Percentiles rank a stretch among this genome's conserved stretches.
These are phyloP conservation scores for Fusarium sp. DNA, from an alignment of 2,329 filamentous ascomycete species.

Conservation along the genomic window DNA sequence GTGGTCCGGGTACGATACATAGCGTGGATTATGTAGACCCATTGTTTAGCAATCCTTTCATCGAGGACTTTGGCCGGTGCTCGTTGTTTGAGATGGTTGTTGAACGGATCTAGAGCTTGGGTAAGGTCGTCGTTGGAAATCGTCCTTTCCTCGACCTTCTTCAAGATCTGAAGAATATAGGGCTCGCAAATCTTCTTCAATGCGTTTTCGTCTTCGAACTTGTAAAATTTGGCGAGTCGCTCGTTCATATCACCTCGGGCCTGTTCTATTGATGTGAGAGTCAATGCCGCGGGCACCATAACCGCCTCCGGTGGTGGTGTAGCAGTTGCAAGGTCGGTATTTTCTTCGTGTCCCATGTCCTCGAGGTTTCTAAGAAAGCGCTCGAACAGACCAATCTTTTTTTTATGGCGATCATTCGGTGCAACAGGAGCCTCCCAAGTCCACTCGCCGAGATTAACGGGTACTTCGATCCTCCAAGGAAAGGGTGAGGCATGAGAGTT, in stretches of 20 bases:
- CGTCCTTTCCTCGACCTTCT: slow-evolving; percentile 9
- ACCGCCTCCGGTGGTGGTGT: background rate
- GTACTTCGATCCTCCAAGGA: slow-evolving; percentile 58
- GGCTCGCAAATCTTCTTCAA: slow-evolving; percentile 12
- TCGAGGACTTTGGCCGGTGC: slow-evolving; percentile 8
- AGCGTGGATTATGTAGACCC: slow-evolving; percentile 13
- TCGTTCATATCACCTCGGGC: background rate
- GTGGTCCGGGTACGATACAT: slow-evolving; percentile 8
- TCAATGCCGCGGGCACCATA: background rate
- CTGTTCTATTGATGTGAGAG: background rate
- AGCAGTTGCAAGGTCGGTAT: background rate
- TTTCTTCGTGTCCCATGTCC: slow-evolving; percentile 3
- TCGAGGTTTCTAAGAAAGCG: slow-evolving; percentile 45
- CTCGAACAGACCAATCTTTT: slow-evolving; percentile 38
- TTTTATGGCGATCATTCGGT: slow-evolving; percentile 40
- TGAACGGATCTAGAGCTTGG: slow-evolving; percentile 32
- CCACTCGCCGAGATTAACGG: slow-evolving; percentile 58
- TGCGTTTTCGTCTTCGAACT: background rate
- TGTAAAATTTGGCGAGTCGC: background rate
- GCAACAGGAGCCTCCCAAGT: slow-evolving; percentile 61
- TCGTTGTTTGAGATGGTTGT: slow-evolving; percentile 2
- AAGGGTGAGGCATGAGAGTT: slow-evolving; percentile 49
- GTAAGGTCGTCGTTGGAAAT: slow-evolving; percentile 29
- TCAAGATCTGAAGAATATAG: slow-evolving; percentile 11
- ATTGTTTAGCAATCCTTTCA: slow-evolving; percentile 8